Evolutionary conservation across 2,329 filamentous ascomycete genomes (phyloP).

Genomic region (Aspergillus terreus): DNA sequence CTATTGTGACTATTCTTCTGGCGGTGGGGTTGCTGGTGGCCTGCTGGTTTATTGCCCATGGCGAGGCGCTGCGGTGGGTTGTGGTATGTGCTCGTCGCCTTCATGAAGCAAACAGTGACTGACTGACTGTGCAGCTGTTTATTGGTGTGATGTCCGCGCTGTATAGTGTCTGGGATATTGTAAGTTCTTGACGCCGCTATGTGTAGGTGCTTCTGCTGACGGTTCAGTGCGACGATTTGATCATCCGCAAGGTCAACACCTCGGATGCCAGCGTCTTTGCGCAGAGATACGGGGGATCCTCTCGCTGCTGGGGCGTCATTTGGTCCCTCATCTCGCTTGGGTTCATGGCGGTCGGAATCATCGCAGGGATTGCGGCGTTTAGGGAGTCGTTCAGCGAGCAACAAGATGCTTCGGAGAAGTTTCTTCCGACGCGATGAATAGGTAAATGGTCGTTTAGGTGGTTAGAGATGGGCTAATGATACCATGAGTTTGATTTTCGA

Average conservation of each 20-base stretch:
- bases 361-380: conserved; percentile 75
- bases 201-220: conserved; percentile 2
- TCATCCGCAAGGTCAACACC: conserved; percentile 73
- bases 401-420: conserved; percentile 63
- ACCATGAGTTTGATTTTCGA: no score
- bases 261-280: conserved; percentile 78
- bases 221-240: conserved; percentile 67
- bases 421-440: conserved; percentile 49
- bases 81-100: conserved; percentile 46
- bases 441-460: no score
- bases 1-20: conserved; percentile 64
- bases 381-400: conserved; percentile 67
- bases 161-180: conserved; percentile 80
- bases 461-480: no score
- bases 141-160: conserved; percentile 79
- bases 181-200: conserved; percentile 28
- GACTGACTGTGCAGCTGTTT: conserved; percentile 52
- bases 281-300: conserved; percentile 72
- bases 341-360: conserved; percentile 69
- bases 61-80: conserved; percentile 68
- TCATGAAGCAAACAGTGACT: neutral
- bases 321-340: conserved; percentile 70
- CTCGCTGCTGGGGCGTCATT: conserved; percentile 75
- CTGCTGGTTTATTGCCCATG: conserved; percentile 77
- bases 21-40: conserved; percentile 68